These are phyloP conservation scores for Botryosphaeria agaves DNA, from an alignment of 2,329 filamentous ascomycete genomes.

Conservation along the genomic window DNA sequence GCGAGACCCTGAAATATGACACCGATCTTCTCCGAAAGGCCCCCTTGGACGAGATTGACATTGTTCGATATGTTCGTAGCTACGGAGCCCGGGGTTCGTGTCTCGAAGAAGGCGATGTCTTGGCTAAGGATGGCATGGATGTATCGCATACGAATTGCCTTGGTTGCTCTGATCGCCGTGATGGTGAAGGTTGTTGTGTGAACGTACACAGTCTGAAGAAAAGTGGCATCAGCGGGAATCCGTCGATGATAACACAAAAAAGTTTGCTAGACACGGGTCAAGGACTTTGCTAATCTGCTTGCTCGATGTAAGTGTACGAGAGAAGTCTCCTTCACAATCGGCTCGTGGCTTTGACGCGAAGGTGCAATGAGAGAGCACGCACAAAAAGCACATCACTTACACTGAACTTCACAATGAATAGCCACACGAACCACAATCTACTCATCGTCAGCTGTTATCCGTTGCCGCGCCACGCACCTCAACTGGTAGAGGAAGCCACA, in stretches of 20 bases:
- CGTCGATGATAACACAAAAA: slow-evolving; percentile 6
- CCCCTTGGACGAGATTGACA: slow-evolving; percentile 8
- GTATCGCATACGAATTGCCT: slow-evolving; percentile 7
- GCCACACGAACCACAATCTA: not conserved
- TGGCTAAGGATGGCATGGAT: slow-evolving; percentile 9
- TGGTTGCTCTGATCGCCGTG: slow-evolving; percentile 8
- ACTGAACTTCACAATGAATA: not conserved
- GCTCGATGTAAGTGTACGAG: too few relatives aligned
- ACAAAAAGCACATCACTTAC: slow-evolving; percentile 2
- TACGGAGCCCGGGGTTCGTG: slow-evolving; percentile 8
- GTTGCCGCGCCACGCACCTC: not conserved
- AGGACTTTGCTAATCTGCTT: too few relatives aligned
- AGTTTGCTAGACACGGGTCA: too few relatives aligned
- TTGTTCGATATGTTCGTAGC: slow-evolving; percentile 10
- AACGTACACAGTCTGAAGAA: slow-evolving; percentile 7
- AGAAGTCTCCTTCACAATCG: too few relatives aligned
- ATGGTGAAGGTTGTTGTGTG: slow-evolving; percentile 8
- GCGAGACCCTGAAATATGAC: slow-evolving; percentile 6
- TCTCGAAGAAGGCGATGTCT: slow-evolving; percentile 14
- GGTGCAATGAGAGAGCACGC: too few relatives aligned
- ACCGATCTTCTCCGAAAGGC: slow-evolving; percentile 8
- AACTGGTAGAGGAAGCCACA: not conserved
- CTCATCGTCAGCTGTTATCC: too few relatives aligned
- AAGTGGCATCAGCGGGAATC: slow-evolving; percentile 4
- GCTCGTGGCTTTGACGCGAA: too few relatives aligned